These are phyloP conservation scores for Porphyrellus cyaneotinctus DNA, from an alignment of 768 basidiomycete species.

Conservation along the genomic window DNA sequence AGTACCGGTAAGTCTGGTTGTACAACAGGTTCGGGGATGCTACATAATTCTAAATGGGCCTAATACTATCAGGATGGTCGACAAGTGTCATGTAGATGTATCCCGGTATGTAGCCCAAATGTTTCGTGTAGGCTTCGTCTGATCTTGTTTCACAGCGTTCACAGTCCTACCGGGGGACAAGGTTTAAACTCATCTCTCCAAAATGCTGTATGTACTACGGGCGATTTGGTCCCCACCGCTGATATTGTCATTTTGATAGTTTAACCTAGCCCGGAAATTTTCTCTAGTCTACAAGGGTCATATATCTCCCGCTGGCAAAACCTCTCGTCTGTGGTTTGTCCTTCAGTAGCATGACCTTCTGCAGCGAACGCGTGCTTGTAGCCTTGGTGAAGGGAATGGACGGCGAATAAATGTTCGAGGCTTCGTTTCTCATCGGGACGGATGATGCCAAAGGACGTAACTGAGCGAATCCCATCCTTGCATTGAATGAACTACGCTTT, in stretches of 20 bases:
- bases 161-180: constrained; percentile 25
- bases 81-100: constrained; percentile 48
- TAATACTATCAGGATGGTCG: constrained; percentile 47
- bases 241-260: constrained; percentile 17
- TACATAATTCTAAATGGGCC: constrained; percentile 30
- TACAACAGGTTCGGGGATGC: not conserved
- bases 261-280: constrained; percentile 45
- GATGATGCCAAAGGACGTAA: constrained; percentile 36
- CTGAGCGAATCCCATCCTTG: no score
- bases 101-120: constrained; percentile 32
- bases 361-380: constrained; percentile 36
- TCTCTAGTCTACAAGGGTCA: constrained; percentile 39
- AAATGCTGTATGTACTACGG: constrained; percentile 33
- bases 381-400: constrained; percentile 29
- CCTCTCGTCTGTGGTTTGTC: no score
- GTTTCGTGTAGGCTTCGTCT: not conserved
- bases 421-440: constrained; percentile 37
- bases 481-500: not conserved
- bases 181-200: constrained; percentile 39
- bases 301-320: no score
- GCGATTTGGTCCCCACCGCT: not conserved
- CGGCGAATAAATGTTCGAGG: constrained; percentile 26
- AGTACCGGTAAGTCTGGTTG: constrained; percentile 26
- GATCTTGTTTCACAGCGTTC: constrained; percentile 12
- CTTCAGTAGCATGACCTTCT: no score